phyloP scores from a whole-genome alignment of 352 stramenopile species.

The Pythium inflatum region DNA sequence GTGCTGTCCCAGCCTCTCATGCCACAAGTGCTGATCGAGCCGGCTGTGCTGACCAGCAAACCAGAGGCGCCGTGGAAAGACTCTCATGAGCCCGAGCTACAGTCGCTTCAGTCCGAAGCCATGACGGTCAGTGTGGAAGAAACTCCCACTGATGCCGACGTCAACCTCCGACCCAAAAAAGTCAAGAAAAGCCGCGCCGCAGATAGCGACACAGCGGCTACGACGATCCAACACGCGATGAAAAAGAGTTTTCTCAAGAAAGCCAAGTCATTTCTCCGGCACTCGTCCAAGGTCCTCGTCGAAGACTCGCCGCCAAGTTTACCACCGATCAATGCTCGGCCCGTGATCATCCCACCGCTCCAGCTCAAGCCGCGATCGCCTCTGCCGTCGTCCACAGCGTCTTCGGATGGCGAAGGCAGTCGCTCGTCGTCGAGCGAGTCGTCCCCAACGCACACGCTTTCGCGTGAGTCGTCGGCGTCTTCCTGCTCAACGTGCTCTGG shows the following conservation, averaged over 20 bases:
- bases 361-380: conserved; percentile 11
- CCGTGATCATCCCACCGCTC: conserved; percentile 13
- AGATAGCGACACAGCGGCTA: conserved; percentile 34
- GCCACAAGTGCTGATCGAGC: too few relatives aligned
- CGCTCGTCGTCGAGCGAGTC: conserved; percentile 14
- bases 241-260: conserved; percentile 42
- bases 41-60: too few relatives aligned
- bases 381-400: neutral
- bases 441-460: conserved; percentile 31
- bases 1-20: too few relatives aligned
- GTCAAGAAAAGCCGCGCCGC: conserved; percentile 13
- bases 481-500: conserved; percentile 27
- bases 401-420: conserved; percentile 14
- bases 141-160: too few relatives aligned
- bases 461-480: conserved; percentile 27
- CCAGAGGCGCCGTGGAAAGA: too few relatives aligned
- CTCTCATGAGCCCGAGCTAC: too few relatives aligned
- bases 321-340: neutral
- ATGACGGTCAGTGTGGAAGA: conserved; percentile 12
- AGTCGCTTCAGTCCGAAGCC: conserved; percentile 13
- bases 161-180: too few relatives aligned
- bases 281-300: conserved; percentile 48
- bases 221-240: conserved; percentile 52
- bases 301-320: conserved; percentile 22
- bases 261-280: conserved; percentile 46